Evolutionary conservation across 148 eudicot species (phyloP).

Genomic region (Oxyria digyna): DNA sequence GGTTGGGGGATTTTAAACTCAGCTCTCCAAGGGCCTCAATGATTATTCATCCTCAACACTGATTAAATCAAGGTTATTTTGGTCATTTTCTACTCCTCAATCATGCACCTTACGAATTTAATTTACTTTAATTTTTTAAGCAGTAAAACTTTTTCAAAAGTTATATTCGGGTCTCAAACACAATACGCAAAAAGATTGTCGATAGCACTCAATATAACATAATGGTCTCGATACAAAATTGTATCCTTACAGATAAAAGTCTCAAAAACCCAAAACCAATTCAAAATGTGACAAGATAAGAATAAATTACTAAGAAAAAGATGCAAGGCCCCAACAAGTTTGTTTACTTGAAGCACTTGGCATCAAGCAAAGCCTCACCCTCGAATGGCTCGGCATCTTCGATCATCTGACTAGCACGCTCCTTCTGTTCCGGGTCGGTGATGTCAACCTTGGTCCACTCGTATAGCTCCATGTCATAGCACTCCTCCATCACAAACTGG

Average conservation of each 20-base stretch:
- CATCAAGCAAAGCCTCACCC: constrained; percentile 17
- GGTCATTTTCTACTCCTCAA: too few species aligned
- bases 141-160: too few species aligned
- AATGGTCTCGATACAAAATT: not conserved
- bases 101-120: too few species aligned
- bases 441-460: constrained; percentile 38
- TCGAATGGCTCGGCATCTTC: constrained; percentile 39
- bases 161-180: too few species aligned
- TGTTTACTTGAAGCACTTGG: constrained; percentile 10
- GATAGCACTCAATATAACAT: not conserved
- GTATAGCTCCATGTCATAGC: constrained; percentile 40
- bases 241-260: too few species aligned
- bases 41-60: too few species aligned
- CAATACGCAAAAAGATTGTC: not conserved
- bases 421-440: constrained; percentile 31
- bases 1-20: too few species aligned
- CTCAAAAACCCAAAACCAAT: not conserved
- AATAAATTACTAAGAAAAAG: not conserved
- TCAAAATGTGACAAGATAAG: not conserved
- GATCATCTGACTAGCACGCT: constrained; percentile 38
- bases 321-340: too few species aligned
- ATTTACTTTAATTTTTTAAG: too few species aligned
- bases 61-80: too few species aligned
- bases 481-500: constrained; percentile 31
- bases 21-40: too few species aligned